phyloP scores from a whole-genome alignment of 371 early-diverging fungal genomes.

The Dichotomocladium elegans region DNA sequence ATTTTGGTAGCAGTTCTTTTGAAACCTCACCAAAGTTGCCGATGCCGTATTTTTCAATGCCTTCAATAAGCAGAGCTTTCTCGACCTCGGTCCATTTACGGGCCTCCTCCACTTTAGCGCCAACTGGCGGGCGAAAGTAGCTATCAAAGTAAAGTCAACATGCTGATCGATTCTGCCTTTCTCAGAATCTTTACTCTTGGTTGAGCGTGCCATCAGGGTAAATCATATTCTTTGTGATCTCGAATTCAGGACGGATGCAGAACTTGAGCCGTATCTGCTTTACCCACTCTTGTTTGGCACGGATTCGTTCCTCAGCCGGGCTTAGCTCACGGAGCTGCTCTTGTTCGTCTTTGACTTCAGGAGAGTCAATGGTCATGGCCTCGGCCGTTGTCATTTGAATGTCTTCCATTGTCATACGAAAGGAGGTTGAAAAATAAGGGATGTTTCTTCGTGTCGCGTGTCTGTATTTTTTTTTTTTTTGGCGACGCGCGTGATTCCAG shows the following conservation, averaged over 20 bases:
- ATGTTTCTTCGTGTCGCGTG: neutral
- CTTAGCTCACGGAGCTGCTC: neutral
- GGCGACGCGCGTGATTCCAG: too few relatives aligned
- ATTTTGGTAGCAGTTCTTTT: constrained; percentile 72
- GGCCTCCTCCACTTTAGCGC: constrained; percentile 38
- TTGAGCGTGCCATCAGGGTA: constrained; percentile 79
- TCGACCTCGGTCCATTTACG: constrained; percentile 87
- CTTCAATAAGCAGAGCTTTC: constrained; percentile 66
- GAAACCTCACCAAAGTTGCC: constrained; percentile 87
- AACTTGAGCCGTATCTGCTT: constrained; percentile 78
- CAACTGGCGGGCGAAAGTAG: constrained; percentile 81
- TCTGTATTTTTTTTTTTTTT: neutral
- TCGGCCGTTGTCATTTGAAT: neutral
- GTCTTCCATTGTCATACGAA: neutral
- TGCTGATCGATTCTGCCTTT: too few relatives aligned
- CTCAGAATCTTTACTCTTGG: constrained; percentile 64
- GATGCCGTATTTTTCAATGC: constrained; percentile 83
- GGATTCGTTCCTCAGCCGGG: constrained; percentile 5
- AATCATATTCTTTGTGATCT: constrained; percentile 77
- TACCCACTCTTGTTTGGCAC: constrained; percentile 73
- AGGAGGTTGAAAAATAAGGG: neutral
- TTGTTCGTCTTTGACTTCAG: neutral
- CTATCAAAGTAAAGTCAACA: too few relatives aligned
- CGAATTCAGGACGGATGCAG: constrained; percentile 77
- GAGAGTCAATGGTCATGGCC: neutral